Evolutionary conservation across 225 moss, liverwort and hornwort genomes (phyloP), one percentile per base, ranked within the genome.

Genomic region (Bryoerythrophyllum caledonicum): DNA sequence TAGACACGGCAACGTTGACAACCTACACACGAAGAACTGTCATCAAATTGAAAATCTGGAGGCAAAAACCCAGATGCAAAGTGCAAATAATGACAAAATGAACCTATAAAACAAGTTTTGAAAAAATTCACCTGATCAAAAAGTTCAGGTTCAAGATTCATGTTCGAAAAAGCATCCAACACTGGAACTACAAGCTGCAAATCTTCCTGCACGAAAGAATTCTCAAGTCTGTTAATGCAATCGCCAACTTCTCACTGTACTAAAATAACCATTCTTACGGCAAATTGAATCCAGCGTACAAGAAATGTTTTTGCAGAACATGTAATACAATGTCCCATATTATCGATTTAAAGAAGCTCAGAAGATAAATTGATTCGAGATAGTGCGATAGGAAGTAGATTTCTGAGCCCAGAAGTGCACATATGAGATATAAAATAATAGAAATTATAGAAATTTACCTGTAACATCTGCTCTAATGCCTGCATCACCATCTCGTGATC

Each of bases 401-500:
- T 61, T 37, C 32, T 51, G 61, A 77, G 25, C 60, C 56, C 27
- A 48, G 24, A 60, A 60, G 44, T 71, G 4, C 66, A 79, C 43
- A 55, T 21, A 59, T 7, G 8, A 65, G 60, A 19, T 15, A 1
- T 67, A 21, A 9, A 24, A 49, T 38, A 35, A 44, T 63, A 59
- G 38, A 35, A 13, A 71, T 25, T 46, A 57, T 8, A 19, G 17
- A 44, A 34, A 66, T 32, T 63, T 71, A 84, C 88, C 82, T 81
- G 80, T 70, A 92, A 77, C 89, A 95, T 87, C 77, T 73, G 79
- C 82, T 92, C 87, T 51, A 92, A 85, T 54, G 92, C 76, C 79
- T 85, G 86, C 80, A 92, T 87, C 53, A 95, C 92, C 91, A 88
- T 88, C 85, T 91, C 91, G 72, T 95, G 94, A 77, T 95, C 94